phyloP scores from a whole-genome alignment of 352 stramenopile genomes.

The Globisporangium cylindrosporum region DNA sequence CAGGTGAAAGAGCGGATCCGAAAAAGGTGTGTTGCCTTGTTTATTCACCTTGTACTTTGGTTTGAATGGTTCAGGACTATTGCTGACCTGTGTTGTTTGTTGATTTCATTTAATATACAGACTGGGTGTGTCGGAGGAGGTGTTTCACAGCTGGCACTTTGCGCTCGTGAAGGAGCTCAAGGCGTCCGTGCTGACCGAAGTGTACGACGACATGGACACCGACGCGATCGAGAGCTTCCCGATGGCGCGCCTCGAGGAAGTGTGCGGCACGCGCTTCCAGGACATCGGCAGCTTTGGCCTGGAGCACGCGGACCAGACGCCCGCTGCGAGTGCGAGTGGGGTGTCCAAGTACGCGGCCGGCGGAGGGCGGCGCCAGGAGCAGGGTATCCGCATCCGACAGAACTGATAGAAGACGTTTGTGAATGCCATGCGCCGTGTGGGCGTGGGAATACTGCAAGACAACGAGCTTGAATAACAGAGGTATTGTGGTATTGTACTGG shows the following conservation, averaged over 20 bases:
- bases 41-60: background rate
- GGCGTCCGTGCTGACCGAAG: conserved; percentile 44
- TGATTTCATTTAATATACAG: conserved; percentile 21
- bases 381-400: conserved; percentile 83
- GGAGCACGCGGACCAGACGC: conserved; percentile 66
- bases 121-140: conserved; percentile 60
- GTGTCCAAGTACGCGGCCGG: conserved; percentile 19
- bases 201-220: conserved; percentile 65
- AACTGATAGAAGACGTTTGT: conserved; percentile 24
- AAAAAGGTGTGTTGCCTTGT: conserved; percentile 31
- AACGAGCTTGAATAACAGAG: background rate
- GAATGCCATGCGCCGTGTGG: too few species aligned
- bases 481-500: conserved; percentile 18
- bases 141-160: conserved; percentile 73
- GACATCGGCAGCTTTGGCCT: conserved; percentile 58
- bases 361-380: conserved; percentile 54
- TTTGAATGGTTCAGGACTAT: background rate
- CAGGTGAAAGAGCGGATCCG: conserved; percentile 76
- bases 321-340: conserved; percentile 9
- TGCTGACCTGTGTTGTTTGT: background rate
- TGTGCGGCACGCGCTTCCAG: conserved; percentile 54
- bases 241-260: conserved; percentile 60
- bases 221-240: conserved; percentile 47
- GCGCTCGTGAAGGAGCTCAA: conserved; percentile 77
- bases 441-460: background rate